A percentile compares a stretch with the other conserved stretches of the same genome.
These are phyloP conservation scores for Plasmodium relictum DNA, from an alignment of 169 alveolate species.

Conservation along the genomic window DNA sequence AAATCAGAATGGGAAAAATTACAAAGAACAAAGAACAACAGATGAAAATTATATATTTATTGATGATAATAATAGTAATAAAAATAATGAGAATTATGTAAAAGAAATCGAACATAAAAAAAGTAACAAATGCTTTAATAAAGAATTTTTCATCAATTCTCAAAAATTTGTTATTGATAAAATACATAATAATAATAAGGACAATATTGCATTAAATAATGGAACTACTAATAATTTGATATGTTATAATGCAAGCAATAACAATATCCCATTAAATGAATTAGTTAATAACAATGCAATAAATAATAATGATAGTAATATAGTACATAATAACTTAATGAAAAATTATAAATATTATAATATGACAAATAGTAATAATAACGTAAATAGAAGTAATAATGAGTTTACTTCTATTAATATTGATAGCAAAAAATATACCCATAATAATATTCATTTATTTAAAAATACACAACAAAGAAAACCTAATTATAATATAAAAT, in stretches of 20 bases:
- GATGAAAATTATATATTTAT: neutral
- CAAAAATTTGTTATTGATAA: neutral
- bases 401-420: neutral
- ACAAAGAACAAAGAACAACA: neutral
- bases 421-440: conserved; percentile 1
- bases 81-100: conserved; percentile 1
- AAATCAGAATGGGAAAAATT: conserved; percentile 9
- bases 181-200: neutral
- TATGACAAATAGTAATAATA: conserved; percentile 9
- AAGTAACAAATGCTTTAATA: neutral
- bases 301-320: neutral
- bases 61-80: neutral
- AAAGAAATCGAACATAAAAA: conserved; percentile 2
- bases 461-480: neutral
- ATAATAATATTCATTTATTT: neutral
- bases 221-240: neutral
- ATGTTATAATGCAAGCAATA: neutral
- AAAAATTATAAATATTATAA: neutral
- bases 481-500: neutral
- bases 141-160: neutral
- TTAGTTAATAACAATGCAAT: neutral
- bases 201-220: neutral
- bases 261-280: neutral
- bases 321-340: conserved; percentile 4
- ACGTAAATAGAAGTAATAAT: neutral